Conservation (phyloP, 257 asterid species). For the Rhazya stricta region DNA sequence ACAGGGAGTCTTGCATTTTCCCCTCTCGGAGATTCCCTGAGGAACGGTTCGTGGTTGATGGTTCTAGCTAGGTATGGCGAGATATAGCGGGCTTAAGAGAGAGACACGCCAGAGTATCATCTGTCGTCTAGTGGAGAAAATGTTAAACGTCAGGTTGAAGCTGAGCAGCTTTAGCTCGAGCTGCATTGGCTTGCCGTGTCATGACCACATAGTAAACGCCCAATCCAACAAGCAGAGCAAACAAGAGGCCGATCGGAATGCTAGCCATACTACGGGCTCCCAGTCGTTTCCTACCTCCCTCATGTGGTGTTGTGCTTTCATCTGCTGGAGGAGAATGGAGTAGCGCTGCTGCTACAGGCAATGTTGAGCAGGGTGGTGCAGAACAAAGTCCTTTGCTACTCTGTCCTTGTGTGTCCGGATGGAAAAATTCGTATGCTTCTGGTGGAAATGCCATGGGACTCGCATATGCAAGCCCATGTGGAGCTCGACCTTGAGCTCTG, state of each 20-base stretch:
- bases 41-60: background rate
- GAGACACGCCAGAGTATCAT: constrained; percentile 2
- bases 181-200: constrained; percentile 19
- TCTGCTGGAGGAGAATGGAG: constrained; percentile 35
- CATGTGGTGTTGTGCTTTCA: constrained; percentile 19
- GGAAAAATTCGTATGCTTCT: constrained; percentile 38
- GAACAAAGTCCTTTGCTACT: constrained; percentile 13
- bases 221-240: constrained; percentile 26
- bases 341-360: constrained; percentile 37
- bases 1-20: background rate
- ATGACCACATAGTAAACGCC: constrained; percentile 24
- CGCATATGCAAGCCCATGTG: constrained; percentile 34
- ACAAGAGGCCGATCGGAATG: constrained; percentile 22
- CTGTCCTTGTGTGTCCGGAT: constrained; percentile 29
- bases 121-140: background rate
- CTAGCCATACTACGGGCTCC: constrained; percentile 31
- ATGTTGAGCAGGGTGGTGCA: constrained; percentile 25
- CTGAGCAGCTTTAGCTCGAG: constrained; percentile 16
- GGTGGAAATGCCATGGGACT: constrained; percentile 40
- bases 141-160: constrained; percentile 23
- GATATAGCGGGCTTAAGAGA: background rate
- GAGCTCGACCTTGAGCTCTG: constrained; percentile 37
- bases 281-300: constrained; percentile 8
- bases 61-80: background rate
- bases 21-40: background rate